Evolutionary conservation across 305 asterid species (phyloP).

Genomic region (Fraxinus nigra): DNA sequence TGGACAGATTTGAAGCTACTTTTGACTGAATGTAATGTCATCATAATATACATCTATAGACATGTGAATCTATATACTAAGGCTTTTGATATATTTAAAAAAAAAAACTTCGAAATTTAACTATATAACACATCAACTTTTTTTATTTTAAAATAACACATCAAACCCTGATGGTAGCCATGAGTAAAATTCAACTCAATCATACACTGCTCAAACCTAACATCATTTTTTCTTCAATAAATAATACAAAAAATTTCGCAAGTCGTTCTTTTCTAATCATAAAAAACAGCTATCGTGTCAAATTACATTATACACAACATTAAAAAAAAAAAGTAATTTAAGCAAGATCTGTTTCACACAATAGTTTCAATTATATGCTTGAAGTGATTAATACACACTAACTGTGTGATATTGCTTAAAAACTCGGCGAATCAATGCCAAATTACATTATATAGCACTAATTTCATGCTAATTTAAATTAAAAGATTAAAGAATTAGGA

Average conservation of each 20-base stretch:
- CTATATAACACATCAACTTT: no score
- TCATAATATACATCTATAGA: neutral
- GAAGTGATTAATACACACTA: neutral
- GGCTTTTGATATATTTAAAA: no score
- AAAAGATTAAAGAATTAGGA: neutral
- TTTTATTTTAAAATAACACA: no score
- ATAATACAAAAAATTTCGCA: neutral
- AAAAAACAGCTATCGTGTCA: neutral
- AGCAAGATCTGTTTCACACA: neutral
- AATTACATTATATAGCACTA: neutral
- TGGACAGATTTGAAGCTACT: neutral
- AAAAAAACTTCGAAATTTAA: no score
- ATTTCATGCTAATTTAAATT: neutral
- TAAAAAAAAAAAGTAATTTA: no score
- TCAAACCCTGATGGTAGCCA: neutral
- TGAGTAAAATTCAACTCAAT: neutral
- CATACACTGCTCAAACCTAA: neutral
- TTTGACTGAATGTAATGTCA: neutral
- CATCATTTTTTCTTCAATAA: neutral
- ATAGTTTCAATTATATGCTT: neutral
- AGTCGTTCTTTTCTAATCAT: neutral
- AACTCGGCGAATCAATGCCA: neutral
- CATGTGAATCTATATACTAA: neutral
- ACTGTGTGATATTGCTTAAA: neutral
- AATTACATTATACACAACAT: neutral